phyloP scores from a whole-genome alignment of 1,284 basidiomycete genomes.

The Stereum hirsutum region DNA sequence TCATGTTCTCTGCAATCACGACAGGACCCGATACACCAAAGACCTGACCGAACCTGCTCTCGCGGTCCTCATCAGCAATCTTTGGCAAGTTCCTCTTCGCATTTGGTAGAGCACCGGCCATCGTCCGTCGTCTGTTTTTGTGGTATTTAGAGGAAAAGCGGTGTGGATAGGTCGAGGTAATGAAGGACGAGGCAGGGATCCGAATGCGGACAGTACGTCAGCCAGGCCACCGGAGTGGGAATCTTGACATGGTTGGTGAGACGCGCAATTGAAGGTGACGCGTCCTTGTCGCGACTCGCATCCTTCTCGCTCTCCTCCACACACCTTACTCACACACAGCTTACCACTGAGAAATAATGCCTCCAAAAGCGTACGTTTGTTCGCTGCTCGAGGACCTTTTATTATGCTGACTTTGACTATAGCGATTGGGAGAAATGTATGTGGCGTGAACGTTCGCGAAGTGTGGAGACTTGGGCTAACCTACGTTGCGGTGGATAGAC shows the following conservation, averaged over 20 bases:
- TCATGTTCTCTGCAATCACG: slow-evolving; percentile 96
- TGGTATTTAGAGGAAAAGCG: too few species aligned
- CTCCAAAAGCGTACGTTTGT: slow-evolving; percentile 59
- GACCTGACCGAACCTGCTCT: slow-evolving; percentile 85
- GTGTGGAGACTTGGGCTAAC: neutral
- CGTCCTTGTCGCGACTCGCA: slow-evolving; percentile 7
- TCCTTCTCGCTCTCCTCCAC: slow-evolving; percentile 3
- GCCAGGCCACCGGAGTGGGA: too few species aligned
- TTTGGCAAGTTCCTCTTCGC: slow-evolving; percentile 82
- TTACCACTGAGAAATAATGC: too few species aligned
- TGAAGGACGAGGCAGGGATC: too few species aligned
- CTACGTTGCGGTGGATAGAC: slow-evolving; percentile 33
- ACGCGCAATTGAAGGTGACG: slow-evolving; percentile 8
- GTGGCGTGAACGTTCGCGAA: too few species aligned
- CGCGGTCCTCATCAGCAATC: slow-evolving; percentile 84
- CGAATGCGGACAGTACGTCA: neutral
- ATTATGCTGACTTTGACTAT: too few species aligned
- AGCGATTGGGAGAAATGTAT: slow-evolving; percentile 97
- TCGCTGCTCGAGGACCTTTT: too few species aligned
- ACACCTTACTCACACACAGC: slow-evolving; percentile 7
- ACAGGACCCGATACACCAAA: slow-evolving; percentile 95
- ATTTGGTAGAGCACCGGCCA: slow-evolving; percentile 90
- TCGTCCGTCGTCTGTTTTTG: slow-evolving; percentile 20
- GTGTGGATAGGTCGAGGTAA: too few species aligned
- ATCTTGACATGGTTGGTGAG: too few species aligned